Conservation (phyloP, 179 eudicot species). For the Drosera spatulata region DNA sequence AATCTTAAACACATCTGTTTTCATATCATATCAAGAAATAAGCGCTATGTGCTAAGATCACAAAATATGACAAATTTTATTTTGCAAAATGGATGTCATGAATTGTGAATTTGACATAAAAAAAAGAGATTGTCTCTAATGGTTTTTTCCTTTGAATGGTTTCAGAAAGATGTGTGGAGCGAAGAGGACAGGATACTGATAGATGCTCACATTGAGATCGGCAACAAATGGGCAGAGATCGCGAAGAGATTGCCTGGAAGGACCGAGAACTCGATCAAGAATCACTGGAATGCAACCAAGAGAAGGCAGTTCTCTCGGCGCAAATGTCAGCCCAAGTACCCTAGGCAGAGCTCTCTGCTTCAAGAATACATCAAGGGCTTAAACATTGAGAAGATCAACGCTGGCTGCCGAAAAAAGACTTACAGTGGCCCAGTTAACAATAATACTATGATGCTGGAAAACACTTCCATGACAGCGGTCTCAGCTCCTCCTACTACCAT, state of each 20-base stretch:
- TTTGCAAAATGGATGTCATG: no score
- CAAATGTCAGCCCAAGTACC: slow-evolving; percentile 58
- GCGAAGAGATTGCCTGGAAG: slow-evolving; percentile 45
- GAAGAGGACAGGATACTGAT: slow-evolving; percentile 76
- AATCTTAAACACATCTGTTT: no score
- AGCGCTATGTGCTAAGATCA: no score
- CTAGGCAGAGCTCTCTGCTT: slow-evolving; percentile 49
- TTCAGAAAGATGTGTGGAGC: slow-evolving; percentile 84
- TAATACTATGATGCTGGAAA: neutral
- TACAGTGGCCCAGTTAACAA: neutral
- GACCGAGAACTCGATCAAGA: slow-evolving; percentile 89
- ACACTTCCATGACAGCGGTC: neutral
- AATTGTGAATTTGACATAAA: no score
- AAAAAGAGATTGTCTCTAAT: no score
- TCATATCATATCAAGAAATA: no score
- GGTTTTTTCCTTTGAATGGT: neutral
- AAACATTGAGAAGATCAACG: slow-evolving; percentile 39
- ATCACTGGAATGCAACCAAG: slow-evolving; percentile 22
- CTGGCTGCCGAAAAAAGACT: slow-evolving; percentile 26
- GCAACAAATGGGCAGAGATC: slow-evolving; percentile 45
- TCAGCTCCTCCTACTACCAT: no score
- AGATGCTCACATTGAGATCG: slow-evolving; percentile 42
- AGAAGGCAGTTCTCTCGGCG: slow-evolving; percentile 41
- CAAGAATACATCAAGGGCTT: slow-evolving; percentile 75
- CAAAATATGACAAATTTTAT: no score